Conservation (phyloP, 176 grass and related monocot genomes). For the Triticum dicoccoides region DNA sequence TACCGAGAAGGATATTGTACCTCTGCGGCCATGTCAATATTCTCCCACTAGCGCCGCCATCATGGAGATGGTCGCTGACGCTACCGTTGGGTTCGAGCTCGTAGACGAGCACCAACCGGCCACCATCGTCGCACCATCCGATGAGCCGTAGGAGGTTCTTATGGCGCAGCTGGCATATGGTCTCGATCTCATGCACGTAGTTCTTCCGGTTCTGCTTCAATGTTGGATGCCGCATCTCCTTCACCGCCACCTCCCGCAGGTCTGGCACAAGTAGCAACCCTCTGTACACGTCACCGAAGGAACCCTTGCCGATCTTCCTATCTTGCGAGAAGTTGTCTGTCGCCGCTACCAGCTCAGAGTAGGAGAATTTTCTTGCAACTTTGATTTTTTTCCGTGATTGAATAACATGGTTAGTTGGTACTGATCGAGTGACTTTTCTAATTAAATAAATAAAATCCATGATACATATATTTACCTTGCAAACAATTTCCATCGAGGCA, state of each 20-base stretch:
- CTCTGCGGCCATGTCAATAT: background rate
- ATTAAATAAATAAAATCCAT: background rate
- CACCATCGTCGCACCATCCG: background rate
- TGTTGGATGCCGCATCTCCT: background rate
- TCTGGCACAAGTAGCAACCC: background rate
- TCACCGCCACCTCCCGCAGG: conserved; percentile 4
- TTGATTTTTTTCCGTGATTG: background rate
- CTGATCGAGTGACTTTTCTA: background rate
- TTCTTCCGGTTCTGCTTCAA: background rate
- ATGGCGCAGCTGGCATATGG: background rate
- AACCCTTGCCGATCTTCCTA: background rate
- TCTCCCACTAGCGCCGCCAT: background rate
- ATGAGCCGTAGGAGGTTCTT: background rate
- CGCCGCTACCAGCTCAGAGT: background rate
- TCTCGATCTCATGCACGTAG: background rate
- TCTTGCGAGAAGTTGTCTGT: background rate
- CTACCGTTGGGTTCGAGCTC: background rate
- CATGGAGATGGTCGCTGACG: background rate
- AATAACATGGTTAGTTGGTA: background rate
- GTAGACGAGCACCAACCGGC: background rate
- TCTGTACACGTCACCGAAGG: background rate
- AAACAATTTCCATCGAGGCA: background rate
- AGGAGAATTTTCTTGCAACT: conserved; percentile 16
- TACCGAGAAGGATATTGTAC: background rate
- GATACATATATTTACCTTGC: background rate